phyloP scores from a whole-genome alignment of 306 rosid species.

The Rubus parviflorus region DNA sequence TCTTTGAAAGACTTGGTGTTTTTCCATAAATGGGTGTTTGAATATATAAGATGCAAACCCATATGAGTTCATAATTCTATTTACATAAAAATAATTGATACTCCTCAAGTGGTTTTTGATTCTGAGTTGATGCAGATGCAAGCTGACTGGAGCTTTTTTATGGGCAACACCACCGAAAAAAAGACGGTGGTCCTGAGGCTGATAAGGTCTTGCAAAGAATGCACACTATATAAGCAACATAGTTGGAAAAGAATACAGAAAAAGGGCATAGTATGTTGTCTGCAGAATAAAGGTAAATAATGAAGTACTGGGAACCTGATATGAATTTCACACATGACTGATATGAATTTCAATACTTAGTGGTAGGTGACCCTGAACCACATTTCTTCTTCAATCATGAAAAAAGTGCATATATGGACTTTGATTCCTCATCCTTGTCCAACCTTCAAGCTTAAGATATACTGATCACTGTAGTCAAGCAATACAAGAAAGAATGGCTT shows the following conservation, averaged over 20 bases:
- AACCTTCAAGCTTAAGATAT: slow-evolving; percentile 43
- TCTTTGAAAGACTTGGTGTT: slow-evolving; percentile 7
- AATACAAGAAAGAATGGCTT: slow-evolving; percentile 2
- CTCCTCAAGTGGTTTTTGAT: slow-evolving; percentile 35
- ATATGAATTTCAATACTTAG: slow-evolving; percentile 3
- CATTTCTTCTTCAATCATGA: slow-evolving; percentile 13
- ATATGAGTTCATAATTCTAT: slow-evolving; percentile 21
- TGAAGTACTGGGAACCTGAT: neutral
- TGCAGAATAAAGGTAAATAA: slow-evolving; percentile 15
- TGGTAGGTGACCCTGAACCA: slow-evolving; percentile 42
- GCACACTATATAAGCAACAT: slow-evolving; percentile 6
- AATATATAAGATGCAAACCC: neutral
- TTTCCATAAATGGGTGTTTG: slow-evolving; percentile 14
- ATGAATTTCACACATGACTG: slow-evolving; percentile 3
- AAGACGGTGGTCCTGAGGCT: slow-evolving; percentile 8
- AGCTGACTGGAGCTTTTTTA: slow-evolving; percentile 7
- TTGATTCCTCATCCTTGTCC: slow-evolving; percentile 34
- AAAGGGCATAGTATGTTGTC: neutral
- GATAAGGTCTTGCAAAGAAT: slow-evolving; percentile 22
- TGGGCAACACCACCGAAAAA: neutral
- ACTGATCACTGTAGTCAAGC: slow-evolving; percentile 15
- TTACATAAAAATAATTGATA: slow-evolving; percentile 16
- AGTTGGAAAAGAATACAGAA: neutral
- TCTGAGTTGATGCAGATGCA: slow-evolving; percentile 26
- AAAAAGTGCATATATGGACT: slow-evolving; percentile 18